Base-by-base conservation (phyloP, 495 filamentous ascomycete species). In the Achaetomiella virescens region DNA sequence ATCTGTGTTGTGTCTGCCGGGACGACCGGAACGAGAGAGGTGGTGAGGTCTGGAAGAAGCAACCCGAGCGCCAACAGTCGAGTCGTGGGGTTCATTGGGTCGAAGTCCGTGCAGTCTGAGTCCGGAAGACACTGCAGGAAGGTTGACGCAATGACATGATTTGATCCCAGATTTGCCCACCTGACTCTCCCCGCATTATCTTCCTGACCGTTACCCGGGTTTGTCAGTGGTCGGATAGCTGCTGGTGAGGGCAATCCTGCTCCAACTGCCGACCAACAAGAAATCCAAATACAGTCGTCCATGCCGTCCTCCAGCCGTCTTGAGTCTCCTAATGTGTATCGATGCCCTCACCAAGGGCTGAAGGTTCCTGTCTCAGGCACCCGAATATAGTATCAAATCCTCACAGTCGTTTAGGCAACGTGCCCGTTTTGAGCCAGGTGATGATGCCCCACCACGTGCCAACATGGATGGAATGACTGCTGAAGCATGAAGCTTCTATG, bases 111-210 rank as follows among this genome's bases (percentile, higher is more conserved):
- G 35, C n/a, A n/a, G 8, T 33, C 21, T 14, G n/a, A 14, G 22
- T 22, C 14, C 1, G n/a, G n/a, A n/a, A n/a, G n/a, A 46, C 24
- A n/a, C 14, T 11, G 6, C 1, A 29, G 10, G 3, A 40, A 11
- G 12, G 50, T 53, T 54, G 52, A 38, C 29, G 52, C 42, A 37
- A 54, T 37, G 33, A 24, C 11, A 6, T 6, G 6, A 33, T 21
- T 14, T 41, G n/a, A 37, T n/a, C n/a, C n/a, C 35, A 22, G 20
- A 24, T 22, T 51, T 11, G 51, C 24, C 24, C 51, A 54, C 52
- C 52, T 54, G 52, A 54, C 41, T 37, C 51, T 46, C 52, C 52
- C 52, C 52, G 52, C 52, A 54, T 54, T 46, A 41, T 29, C 31
- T 40, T n/a, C 21, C 22, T 43, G 29, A 42, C 24, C 48, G 35